These are phyloP conservation scores for Candida krabiensis DNA, from an alignment of 805 yeast species.

Conservation along the genomic window DNA sequence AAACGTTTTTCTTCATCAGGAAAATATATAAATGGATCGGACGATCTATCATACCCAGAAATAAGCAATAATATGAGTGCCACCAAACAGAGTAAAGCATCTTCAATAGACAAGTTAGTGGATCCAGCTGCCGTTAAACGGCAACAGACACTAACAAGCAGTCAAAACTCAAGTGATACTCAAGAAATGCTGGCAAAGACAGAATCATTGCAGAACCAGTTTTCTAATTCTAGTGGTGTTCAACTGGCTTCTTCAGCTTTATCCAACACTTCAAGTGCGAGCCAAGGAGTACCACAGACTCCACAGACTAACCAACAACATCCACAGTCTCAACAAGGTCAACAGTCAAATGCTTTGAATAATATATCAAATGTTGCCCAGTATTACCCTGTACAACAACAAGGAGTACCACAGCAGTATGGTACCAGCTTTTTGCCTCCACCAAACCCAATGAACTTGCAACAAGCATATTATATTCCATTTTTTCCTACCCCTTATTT, in stretches of 20 bases:
- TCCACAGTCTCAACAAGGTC: slow-evolving; percentile 16
- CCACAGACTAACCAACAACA: neutral
- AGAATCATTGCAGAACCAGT: slow-evolving; percentile 9
- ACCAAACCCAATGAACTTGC: slow-evolving; percentile 26
- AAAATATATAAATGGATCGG: no score
- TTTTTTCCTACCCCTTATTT: slow-evolving; percentile 24
- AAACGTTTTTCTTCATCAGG: no score
- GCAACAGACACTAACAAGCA: neutral
- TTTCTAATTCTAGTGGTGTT: slow-evolving; percentile 3
- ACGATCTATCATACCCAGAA: slow-evolving; percentile 1
- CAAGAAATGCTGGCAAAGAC: slow-evolving; percentile 2
- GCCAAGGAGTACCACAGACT: neutral
- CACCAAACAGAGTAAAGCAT: slow-evolving; percentile 10
- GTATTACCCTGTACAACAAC: slow-evolving; percentile 16
- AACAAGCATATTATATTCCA: slow-evolving; percentile 25
- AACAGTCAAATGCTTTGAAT: slow-evolving; percentile 11
- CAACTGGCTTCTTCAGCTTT: neutral
- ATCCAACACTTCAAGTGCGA: neutral
- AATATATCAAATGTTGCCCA: slow-evolving; percentile 15
- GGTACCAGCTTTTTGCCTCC: slow-evolving; percentile 25
- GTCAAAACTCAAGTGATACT: neutral
- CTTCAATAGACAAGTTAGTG: slow-evolving; percentile 15
- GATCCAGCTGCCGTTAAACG: slow-evolving; percentile 5
- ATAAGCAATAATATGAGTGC: slow-evolving; percentile 2
- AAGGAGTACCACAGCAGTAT: slow-evolving; percentile 21